Percentiles rank a stretch among this genome's conserved stretches.
Evolutionary conservation across 345 rosid species (phyloP).

Genomic region (Limnanthes douglasii): DNA sequence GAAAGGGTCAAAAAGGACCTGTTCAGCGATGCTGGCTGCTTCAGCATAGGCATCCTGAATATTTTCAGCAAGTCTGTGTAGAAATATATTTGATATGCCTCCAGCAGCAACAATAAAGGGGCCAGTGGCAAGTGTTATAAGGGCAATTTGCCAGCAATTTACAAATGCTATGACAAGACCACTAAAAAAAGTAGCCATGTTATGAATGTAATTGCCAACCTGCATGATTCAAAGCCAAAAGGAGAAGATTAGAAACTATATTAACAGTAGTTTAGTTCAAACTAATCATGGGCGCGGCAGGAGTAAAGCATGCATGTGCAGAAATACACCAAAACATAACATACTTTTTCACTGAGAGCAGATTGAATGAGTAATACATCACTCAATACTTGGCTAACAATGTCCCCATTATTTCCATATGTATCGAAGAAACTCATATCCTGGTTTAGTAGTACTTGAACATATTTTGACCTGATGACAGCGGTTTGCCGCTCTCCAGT

Average conservation of each 20-base stretch:
- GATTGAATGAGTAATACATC: constrained; percentile 81
- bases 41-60: constrained; percentile 90
- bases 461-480: constrained; percentile 65
- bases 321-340: constrained; percentile 7
- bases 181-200: constrained; percentile 78
- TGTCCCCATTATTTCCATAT: constrained; percentile 79
- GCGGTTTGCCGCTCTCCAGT: constrained; percentile 86
- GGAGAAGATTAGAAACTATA: too few relatives aligned
- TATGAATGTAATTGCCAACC: constrained; percentile 85
- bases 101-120: constrained; percentile 91
- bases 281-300: too few relatives aligned
- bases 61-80: constrained; percentile 80
- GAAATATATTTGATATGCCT: constrained; percentile 72
- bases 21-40: constrained; percentile 79
- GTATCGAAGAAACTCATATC: constrained; percentile 89
- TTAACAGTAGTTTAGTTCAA: too few relatives aligned
- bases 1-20: constrained; percentile 23
- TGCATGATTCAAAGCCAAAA: constrained; percentile 12
- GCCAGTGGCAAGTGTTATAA: constrained; percentile 65
- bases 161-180: constrained; percentile 60
- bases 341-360: constrained; percentile 75
- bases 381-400: constrained; percentile 79
- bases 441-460: constrained; percentile 65
- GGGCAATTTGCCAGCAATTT: constrained; percentile 78
- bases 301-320: constrained; percentile 5